Percentiles rank a stretch among this genome's conserved stretches.
phyloP scores from a whole-genome alignment of 176 grass and related monocot genomes.

The Carex littledalei region DNA sequence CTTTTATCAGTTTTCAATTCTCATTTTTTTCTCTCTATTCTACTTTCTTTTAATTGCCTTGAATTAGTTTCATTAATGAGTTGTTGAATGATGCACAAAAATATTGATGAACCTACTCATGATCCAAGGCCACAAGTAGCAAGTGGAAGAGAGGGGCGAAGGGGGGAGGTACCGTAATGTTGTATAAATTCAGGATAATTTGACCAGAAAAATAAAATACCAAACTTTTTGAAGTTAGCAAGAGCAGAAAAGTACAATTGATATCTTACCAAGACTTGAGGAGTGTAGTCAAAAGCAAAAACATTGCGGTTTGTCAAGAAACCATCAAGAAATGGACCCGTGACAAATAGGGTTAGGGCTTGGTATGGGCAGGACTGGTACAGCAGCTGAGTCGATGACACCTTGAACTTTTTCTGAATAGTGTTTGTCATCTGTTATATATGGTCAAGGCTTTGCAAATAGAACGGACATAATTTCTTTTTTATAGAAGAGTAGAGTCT shows the following conservation, averaged over 20 bases:
- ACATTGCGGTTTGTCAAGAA: slow-evolving; percentile 91
- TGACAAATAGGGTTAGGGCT: slow-evolving; percentile 71
- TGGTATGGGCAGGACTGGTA: slow-evolving; percentile 98
- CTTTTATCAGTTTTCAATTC: not conserved
- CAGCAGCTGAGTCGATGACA: slow-evolving; percentile 90
- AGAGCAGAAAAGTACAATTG: not conserved
- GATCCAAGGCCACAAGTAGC: not conserved
- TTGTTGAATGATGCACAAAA: not conserved
- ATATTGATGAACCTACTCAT: not conserved
- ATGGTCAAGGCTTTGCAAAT: slow-evolving; percentile 50
- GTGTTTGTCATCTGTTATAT: slow-evolving; percentile 96
- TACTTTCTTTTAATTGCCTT: not conserved
- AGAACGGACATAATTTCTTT: not conserved
- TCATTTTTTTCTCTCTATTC: not conserved
- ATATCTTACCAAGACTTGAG: slow-evolving; percentile 87
- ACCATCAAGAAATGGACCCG: slow-evolving; percentile 87
- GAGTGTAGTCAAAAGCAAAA: slow-evolving; percentile 87
- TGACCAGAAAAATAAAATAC: not conserved
- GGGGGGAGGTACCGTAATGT: not conserved
- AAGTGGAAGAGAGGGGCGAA: not conserved
- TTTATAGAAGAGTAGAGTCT: not conserved
- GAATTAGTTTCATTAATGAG: not conserved
- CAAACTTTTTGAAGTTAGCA: not conserved
- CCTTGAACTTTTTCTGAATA: slow-evolving; percentile 99
- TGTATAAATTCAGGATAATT: not conserved